These are phyloP conservation scores for Verbena officinalis DNA, from an alignment of 257 asterid species.

Conservation along the genomic window DNA sequence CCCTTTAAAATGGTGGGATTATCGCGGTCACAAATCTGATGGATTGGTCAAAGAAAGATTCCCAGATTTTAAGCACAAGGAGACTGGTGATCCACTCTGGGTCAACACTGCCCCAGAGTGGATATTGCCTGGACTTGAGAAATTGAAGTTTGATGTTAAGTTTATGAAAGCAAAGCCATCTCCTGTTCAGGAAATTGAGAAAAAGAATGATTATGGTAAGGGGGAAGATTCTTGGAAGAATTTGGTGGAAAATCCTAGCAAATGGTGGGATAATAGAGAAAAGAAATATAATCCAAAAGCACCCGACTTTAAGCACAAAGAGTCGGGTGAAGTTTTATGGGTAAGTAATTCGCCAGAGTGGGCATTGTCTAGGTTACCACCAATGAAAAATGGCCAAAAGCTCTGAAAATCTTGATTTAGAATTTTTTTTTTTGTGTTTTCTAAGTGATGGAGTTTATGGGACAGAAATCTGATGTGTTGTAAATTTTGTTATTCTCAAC, in stretches of 20 bases:
- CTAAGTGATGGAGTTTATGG: conserved; percentile 3
- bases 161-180: conserved; percentile 24
- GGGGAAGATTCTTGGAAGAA: conserved; percentile 58
- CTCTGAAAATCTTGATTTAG: conserved; percentile 5
- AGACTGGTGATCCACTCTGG: conserved; percentile 48
- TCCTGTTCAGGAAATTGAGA: conserved; percentile 22
- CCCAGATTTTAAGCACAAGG: conserved; percentile 79
- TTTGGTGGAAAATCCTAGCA: conserved; percentile 53
- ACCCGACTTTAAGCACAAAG: conserved; percentile 62
- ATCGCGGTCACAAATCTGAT: conserved; percentile 52
- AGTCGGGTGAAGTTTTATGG: conserved; percentile 56
- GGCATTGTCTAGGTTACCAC: conserved; percentile 62
- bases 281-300: conserved; percentile 35
- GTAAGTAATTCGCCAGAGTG: conserved; percentile 48
- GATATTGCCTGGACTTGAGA: conserved; percentile 48
- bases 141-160: conserved; percentile 53
- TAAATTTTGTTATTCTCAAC: neutral
- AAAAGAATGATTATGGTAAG: conserved; percentile 13
- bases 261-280: conserved; percentile 65
- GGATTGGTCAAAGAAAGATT: conserved; percentile 47
- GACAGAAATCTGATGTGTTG: conserved; percentile 1
- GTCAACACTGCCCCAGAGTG: conserved; percentile 52
- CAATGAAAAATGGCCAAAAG: conserved; percentile 27
- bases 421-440: neutral
- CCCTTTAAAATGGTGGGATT: conserved; percentile 68